Evolutionary conservation across 495 filamentous ascomycete species (phyloP).

Genomic region (Trichoderma gamsii): DNA sequence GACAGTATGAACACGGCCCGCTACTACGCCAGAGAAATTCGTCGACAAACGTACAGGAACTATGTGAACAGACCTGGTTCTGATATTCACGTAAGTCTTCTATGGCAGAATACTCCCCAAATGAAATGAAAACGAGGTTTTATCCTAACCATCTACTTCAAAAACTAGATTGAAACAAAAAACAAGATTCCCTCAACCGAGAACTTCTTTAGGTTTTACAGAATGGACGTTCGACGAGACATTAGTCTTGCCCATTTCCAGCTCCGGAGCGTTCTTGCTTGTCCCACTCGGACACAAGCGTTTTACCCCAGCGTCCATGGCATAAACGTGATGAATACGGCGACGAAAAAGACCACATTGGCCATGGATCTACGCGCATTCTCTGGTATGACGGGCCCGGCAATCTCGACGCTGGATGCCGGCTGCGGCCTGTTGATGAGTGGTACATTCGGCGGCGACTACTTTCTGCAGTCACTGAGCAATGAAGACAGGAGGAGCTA

Average conservation of each 20-base stretch:
- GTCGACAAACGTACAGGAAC: constrained; percentile 52
- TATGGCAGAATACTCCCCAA: constrained; percentile 12
- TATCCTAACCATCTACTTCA: neutral
- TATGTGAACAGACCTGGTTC: constrained; percentile 44
- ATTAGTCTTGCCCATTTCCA: constrained; percentile 78
- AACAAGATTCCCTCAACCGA: constrained; percentile 37
- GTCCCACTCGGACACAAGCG: constrained; percentile 64
- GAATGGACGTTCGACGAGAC: constrained; percentile 60
- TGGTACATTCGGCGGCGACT: constrained; percentile 78
- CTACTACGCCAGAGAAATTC: constrained; percentile 51
- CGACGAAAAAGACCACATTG: constrained; percentile 36
- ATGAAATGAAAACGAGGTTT: neutral
- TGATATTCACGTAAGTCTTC: constrained; percentile 32
- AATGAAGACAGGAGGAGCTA: constrained; percentile 36
- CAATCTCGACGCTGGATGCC: constrained; percentile 67
- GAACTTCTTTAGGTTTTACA: constrained; percentile 62
- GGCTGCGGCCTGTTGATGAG: constrained; percentile 64
- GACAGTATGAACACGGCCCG: constrained; percentile 56
- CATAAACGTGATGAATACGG: constrained; percentile 51
- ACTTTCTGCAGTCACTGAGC: constrained; percentile 57
- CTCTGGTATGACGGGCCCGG: constrained; percentile 28
- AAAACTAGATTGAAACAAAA: constrained; percentile 23
- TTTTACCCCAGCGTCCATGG: constrained; percentile 65
- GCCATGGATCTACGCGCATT: constrained; percentile 60
- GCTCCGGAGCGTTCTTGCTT: constrained; percentile 74